Evolutionary conservation across 2,329 filamentous ascomycete genomes (phyloP).

Genomic region (Colletotrichum magnum): DNA sequence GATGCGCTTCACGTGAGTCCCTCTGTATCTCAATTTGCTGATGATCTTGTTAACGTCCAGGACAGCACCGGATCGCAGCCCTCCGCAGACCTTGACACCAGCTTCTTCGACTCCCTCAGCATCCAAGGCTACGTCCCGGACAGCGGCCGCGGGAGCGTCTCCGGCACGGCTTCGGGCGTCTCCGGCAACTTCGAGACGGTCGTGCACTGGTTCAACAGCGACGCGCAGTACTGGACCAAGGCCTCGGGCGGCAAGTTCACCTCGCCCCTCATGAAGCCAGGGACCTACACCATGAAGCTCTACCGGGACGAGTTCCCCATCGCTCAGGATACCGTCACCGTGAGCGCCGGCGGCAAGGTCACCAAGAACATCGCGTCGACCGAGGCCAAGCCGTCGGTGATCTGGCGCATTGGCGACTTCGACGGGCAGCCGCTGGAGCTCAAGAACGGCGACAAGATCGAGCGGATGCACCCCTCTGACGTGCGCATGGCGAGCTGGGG

Average conservation of each 20-base stretch:
- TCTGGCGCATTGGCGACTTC: constrained; percentile 71
- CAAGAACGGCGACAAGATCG: constrained; percentile 70
- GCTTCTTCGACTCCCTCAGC: constrained; percentile 67
- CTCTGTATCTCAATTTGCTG: not conserved
- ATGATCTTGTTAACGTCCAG: not conserved
- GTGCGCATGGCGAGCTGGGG: constrained; percentile 67
- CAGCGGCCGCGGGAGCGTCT: constrained; percentile 65
- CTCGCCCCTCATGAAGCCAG: constrained; percentile 71
- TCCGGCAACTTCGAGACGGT: constrained; percentile 63
- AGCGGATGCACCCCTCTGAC: constrained; percentile 71
- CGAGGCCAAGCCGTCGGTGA: constrained; percentile 55
- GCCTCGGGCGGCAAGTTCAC: constrained; percentile 63
- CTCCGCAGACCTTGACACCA: constrained; percentile 61
- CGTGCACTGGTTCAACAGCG: constrained; percentile 69
- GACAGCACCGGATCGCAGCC: constrained; percentile 60
- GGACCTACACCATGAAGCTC: constrained; percentile 72
- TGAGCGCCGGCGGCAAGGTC: constrained; percentile 61
- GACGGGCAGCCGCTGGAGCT: constrained; percentile 70
- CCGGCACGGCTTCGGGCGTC: constrained; percentile 67
- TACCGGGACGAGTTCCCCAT: constrained; percentile 70
- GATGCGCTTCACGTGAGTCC: constrained; percentile 62
- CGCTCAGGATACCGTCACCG: constrained; percentile 59
- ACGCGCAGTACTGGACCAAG: constrained; percentile 71
- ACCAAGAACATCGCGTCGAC: constrained; percentile 62
- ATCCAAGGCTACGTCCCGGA: constrained; percentile 67